phyloP scores from a whole-genome alignment of 192 early-diverging fungal species.

The Coemansia sp. region DNA sequence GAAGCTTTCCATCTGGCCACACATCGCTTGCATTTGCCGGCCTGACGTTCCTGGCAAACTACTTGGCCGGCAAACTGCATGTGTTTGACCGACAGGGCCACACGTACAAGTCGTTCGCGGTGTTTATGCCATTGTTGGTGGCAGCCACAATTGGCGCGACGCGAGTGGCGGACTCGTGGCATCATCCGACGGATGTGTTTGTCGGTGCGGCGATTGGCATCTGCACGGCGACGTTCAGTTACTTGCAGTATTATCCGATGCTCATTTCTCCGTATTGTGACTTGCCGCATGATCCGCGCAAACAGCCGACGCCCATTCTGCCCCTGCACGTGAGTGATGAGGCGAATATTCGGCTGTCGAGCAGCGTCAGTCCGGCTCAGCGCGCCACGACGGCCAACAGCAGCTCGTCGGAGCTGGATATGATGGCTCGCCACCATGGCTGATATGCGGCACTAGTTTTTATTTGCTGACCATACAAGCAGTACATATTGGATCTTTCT shows the following conservation, averaged over 20 bases:
- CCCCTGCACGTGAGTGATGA: slow-evolving; percentile 16
- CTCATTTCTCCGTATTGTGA: slow-evolving; percentile 19
- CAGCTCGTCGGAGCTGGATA: background rate
- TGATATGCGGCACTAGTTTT: no score
- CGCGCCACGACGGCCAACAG: background rate
- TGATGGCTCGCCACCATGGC: no score
- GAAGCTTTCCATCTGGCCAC: slow-evolving; percentile 87
- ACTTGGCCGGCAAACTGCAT: slow-evolving; percentile 71
- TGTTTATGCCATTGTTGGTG: slow-evolving; percentile 40
- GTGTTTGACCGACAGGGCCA: slow-evolving; percentile 59
- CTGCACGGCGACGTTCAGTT: slow-evolving; percentile 41
- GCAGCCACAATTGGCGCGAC: slow-evolving; percentile 61
- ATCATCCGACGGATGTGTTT: slow-evolving; percentile 64
- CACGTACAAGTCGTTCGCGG: slow-evolving; percentile 61
- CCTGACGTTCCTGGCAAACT: slow-evolving; percentile 63
- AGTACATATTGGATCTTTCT: no score
- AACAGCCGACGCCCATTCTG: slow-evolving; percentile 25
- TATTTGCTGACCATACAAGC: no score
- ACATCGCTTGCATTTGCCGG: slow-evolving; percentile 76
- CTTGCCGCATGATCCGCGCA: slow-evolving; percentile 35
- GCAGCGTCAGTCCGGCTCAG: slow-evolving; percentile 2
- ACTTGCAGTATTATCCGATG: slow-evolving; percentile 47
- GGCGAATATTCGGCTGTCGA: slow-evolving; percentile 13
- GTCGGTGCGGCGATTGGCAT: slow-evolving; percentile 55
- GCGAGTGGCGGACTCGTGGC: slow-evolving; percentile 63